A percentile compares a stretch with the other conserved stretches of the same genome.
These are phyloP conservation scores for Gorgonomyces haynaldii DNA, from an alignment of 192 early-diverging fungal species.

Conservation along the genomic window DNA sequence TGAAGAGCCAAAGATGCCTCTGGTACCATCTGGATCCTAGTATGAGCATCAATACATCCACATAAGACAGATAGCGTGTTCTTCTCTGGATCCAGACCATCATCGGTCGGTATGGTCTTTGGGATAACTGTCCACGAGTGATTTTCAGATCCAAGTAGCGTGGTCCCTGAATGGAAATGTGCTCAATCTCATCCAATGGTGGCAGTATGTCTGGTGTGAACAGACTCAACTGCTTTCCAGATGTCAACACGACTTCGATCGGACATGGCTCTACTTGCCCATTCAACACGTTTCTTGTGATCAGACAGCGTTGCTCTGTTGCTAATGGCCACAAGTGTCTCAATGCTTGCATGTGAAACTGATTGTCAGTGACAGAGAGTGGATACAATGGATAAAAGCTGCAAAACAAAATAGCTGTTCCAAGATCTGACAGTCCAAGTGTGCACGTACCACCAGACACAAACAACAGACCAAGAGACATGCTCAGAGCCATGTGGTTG, in stretches of 20 bases:
- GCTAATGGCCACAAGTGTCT: constrained; percentile 75
- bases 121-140: constrained; percentile 18
- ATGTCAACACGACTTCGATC: constrained; percentile 18
- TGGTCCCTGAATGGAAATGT: constrained; percentile 39
- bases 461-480: constrained; percentile 72
- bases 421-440: constrained; percentile 46
- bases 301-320: constrained; percentile 53
- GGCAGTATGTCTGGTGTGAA: constrained; percentile 54
- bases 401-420: constrained; percentile 57
- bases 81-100: constrained; percentile 19
- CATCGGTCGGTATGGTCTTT: constrained; percentile 19
- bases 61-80: constrained; percentile 18
- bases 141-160: constrained; percentile 40
- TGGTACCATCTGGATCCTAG: constrained; percentile 2
- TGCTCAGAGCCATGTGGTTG: constrained; percentile 55
- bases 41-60: constrained; percentile 11
- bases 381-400: constrained; percentile 60
- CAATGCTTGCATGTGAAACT: constrained; percentile 58
- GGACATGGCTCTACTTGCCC: constrained; percentile 42
- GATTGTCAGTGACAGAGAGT: constrained; percentile 39
- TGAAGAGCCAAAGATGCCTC: not conserved
- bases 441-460: constrained; percentile 53
- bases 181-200: constrained; percentile 30
- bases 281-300: constrained; percentile 53
- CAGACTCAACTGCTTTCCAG: constrained; percentile 12